Evolutionary conservation across 805 yeast genomes (phyloP), one percentile per base, ranked within the genome.

Genomic region (Tetrapisispora nanseiensis): DNA sequence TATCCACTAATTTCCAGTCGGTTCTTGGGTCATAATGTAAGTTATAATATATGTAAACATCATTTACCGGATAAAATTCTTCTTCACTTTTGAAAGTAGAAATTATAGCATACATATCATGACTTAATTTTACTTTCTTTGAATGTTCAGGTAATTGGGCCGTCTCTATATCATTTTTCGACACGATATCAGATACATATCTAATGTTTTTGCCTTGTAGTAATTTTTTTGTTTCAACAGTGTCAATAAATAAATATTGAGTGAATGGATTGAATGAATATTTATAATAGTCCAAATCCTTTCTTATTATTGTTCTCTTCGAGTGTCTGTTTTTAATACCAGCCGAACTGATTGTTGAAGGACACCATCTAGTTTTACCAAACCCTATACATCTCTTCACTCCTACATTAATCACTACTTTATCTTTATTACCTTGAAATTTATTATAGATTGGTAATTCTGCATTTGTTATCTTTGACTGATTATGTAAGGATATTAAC

Each of bases 321-420:
- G 39, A 21, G 6, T 5, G 10, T 18, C 18, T 18, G 23, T 19
- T 3, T 3, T 24, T 18, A 6, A 11, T 18, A 22, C 34, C 35
- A 3, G 35, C 31, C 4, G 39, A 34, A 13, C 21, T 9, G 9
- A 34, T 20, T 1, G 16, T 15, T 1, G 15, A 13, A 12, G 30
- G 33, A 23, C 43, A 40, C 20, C 15, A 23, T n/a, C 31, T 23
- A 3, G 9, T 16, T 6, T 13, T 8, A 11, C 28, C 24, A 11
- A 40, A 10, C 4, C 30, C 23, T 13, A 40, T 3, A 29, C 43
- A 40, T 29, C 27, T 26, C 3, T 28, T 23, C 2, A 40, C 18
- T 28, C 43, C 43, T 13, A 34, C 37, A 23, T 40, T 18, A 8
- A 29, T 13, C 3, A 40, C 21, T 12, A 34, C 34, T 10, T 34